Evolutionary conservation across 306 rosid genomes (phyloP).

Genomic region (Prunus armeniaca): DNA sequence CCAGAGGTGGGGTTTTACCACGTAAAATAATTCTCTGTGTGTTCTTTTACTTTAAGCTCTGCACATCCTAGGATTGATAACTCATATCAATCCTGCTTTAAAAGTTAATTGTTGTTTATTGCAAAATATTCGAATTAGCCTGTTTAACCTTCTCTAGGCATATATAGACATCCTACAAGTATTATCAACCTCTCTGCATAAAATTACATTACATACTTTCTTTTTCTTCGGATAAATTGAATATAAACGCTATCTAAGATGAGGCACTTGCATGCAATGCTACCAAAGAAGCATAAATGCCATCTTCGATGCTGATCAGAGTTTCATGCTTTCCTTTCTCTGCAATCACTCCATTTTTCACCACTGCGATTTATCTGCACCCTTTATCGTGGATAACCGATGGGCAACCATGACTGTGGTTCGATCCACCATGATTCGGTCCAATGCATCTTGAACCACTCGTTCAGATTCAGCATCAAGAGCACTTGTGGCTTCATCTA

Average conservation of each 20-base stretch:
- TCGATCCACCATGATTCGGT: conserved; percentile 48
- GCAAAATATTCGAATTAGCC: too few relatives aligned
- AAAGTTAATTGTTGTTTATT: too few relatives aligned
- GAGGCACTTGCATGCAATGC: conserved; percentile 31
- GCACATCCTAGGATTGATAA: too few relatives aligned
- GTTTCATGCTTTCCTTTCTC: conserved; percentile 34
- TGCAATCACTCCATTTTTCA: conserved; percentile 56
- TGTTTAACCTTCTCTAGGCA: too few relatives aligned
- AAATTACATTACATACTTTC: neutral
- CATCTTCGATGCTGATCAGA: conserved; percentile 24
- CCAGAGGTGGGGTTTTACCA: too few relatives aligned
- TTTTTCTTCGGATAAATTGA: neutral
- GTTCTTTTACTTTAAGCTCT: too few relatives aligned
- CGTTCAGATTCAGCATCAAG: conserved; percentile 76
- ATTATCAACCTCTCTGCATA: neutral
- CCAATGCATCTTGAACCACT: conserved; percentile 70
- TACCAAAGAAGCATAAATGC: conserved; percentile 33
- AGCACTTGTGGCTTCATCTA: conserved; percentile 80
- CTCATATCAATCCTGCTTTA: too few relatives aligned
- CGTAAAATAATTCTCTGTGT: too few relatives aligned
- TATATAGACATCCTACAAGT: too few relatives aligned
- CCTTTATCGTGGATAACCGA: conserved; percentile 55
- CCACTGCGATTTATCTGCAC: conserved; percentile 64
- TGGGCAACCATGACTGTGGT: conserved; percentile 73
- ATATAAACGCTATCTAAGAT: conserved; percentile 1